Evolutionary conservation across 2,329 filamentous ascomycete genomes (phyloP).

Genomic region (Pseudogymnoascus sp.): DNA sequence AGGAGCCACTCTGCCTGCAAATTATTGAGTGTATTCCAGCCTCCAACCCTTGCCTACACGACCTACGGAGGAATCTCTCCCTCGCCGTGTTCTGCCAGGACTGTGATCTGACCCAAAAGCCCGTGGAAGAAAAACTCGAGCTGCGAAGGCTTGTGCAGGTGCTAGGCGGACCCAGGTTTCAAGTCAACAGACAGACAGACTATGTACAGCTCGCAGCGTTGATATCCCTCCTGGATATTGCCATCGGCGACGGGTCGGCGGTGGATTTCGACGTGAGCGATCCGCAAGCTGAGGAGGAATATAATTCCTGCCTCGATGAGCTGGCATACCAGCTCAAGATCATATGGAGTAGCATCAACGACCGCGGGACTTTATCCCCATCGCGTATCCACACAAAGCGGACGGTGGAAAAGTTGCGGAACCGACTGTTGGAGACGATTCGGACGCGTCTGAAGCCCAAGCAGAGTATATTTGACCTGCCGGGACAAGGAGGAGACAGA

Average conservation of each 20-base stretch:
- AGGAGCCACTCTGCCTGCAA: slow-evolving; percentile 47
- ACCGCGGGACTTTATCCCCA: slow-evolving; percentile 66
- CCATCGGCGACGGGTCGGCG: slow-evolving; percentile 56
- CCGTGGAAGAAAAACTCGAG: slow-evolving; percentile 33
- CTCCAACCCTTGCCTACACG: slow-evolving; percentile 39
- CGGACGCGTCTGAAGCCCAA: slow-evolving; percentile 65
- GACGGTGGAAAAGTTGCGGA: slow-evolving; percentile 64
- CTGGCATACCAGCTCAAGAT: slow-evolving; percentile 53
- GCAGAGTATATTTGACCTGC: slow-evolving; percentile 13
- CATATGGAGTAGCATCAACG: slow-evolving; percentile 58
- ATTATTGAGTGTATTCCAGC: slow-evolving; percentile 54
- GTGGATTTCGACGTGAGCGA: slow-evolving; percentile 25
- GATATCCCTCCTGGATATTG: slow-evolving; percentile 64
- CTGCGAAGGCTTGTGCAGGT: slow-evolving; percentile 40
- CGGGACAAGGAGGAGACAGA: neutral
- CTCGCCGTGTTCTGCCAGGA: slow-evolving; percentile 55
- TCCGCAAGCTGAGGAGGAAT: slow-evolving; percentile 40
- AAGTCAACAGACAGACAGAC: slow-evolving; percentile 50
- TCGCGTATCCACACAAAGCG: slow-evolving; percentile 71
- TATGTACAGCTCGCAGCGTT: slow-evolving; percentile 62
- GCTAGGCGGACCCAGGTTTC: slow-evolving; percentile 43
- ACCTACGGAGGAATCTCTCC: slow-evolving; percentile 60
- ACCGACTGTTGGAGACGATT: slow-evolving; percentile 63
- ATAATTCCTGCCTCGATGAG: slow-evolving; percentile 65
- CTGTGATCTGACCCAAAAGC: slow-evolving; percentile 33